Percentiles rank a stretch among this genome's conserved stretches.
These are phyloP conservation scores for Saitozyma sp. DNA, from an alignment of 768 basidiomycete species.

Conservation along the genomic window DNA sequence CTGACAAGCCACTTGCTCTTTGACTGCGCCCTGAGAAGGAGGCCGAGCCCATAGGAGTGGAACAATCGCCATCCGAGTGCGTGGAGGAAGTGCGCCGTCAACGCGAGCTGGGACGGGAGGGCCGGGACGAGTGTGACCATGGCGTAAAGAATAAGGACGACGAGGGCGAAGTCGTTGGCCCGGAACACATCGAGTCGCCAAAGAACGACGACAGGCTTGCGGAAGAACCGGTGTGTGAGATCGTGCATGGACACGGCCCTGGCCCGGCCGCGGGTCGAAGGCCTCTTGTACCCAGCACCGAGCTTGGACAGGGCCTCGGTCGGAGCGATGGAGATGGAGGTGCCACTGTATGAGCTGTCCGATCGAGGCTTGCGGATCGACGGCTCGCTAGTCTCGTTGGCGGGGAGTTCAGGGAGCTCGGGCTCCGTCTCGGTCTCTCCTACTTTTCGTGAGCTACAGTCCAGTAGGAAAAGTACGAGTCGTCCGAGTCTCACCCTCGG, in stretches of 20 bases:
- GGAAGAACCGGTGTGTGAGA: conserved; percentile 82
- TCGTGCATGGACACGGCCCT: conserved; percentile 73
- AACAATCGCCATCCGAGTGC: conserved; percentile 81
- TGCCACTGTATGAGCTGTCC: conserved; percentile 30
- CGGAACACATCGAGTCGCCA: conserved; percentile 80
- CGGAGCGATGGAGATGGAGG: conserved; percentile 8
- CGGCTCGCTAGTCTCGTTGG: conserved; percentile 1
- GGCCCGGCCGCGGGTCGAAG: conserved; percentile 31
- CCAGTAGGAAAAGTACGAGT: background rate
- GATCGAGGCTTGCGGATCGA: conserved; percentile 28
- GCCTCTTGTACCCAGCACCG: background rate
- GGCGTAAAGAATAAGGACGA: conserved; percentile 72
- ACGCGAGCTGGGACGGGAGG: conserved; percentile 60
- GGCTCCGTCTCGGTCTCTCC: conserved; percentile 48
- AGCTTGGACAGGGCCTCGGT: conserved; percentile 4
- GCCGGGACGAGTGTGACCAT: conserved; percentile 63
- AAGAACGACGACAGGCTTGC: conserved; percentile 78
- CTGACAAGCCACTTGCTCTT: conserved; percentile 83
- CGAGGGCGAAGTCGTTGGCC: conserved; percentile 82
- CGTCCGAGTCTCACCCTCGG: conserved; percentile 43
- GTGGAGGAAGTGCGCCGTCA: conserved; percentile 70
- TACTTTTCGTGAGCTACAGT: conserved; percentile 12
- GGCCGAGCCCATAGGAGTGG: conserved; percentile 83
- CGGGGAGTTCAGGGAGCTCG: conserved; percentile 40
- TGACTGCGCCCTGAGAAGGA: conserved; percentile 79